Conservation (phyloP, 345 rosid genomes). For the Geranium brycei region DNA sequence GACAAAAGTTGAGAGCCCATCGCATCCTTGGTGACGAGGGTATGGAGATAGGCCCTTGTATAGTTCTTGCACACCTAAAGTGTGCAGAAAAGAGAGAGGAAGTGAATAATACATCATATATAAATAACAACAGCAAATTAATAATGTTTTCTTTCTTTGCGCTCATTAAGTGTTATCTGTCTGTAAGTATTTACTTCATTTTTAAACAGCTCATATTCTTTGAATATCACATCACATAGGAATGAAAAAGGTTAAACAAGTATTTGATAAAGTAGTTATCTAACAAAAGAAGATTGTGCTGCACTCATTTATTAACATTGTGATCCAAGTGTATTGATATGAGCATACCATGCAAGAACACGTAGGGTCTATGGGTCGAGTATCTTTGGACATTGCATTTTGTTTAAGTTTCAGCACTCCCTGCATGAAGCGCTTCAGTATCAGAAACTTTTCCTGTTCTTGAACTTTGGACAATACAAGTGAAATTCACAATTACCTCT, state of each 20-base stretch:
- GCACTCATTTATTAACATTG: not conserved
- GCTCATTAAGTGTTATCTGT: too few species aligned
- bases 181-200: too few species aligned
- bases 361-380: conserved; percentile 53
- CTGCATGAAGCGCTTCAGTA: conserved; percentile 20
- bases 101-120: not conserved
- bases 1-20: conserved; percentile 84
- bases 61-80: conserved; percentile 66
- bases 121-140: not conserved
- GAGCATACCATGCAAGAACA: conserved; percentile 59
- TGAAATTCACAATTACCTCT: conserved; percentile 30
- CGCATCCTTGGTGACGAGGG: conserved; percentile 61
- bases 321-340: not conserved
- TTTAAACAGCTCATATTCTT: not conserved
- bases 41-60: conserved; percentile 63
- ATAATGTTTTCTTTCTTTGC: too few species aligned
- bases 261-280: too few species aligned
- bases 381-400: conserved; percentile 50
- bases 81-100: conserved; percentile 4
- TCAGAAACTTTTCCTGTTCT: not conserved
- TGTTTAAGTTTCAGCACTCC: conserved; percentile 65
- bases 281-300: too few species aligned
- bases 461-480: not conserved
- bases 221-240: not conserved
- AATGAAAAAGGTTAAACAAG: too few species aligned